These are phyloP conservation scores for Glycine latifolia DNA, from an alignment of 306 rosid genomes.

Conservation along the genomic window DNA sequence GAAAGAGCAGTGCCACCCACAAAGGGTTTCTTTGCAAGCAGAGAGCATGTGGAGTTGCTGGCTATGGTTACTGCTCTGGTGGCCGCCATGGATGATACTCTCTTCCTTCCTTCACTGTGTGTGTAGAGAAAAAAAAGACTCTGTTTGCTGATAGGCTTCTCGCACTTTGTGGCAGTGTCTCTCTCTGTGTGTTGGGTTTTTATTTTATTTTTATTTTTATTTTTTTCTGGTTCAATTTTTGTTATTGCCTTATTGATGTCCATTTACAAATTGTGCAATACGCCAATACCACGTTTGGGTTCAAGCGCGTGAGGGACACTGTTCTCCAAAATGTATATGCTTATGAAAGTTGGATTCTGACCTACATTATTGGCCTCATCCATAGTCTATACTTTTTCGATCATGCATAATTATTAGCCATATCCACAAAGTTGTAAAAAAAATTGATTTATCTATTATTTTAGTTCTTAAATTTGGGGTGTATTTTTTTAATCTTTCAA, in stretches of 20 bases:
- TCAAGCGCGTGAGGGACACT: constrained; percentile 4
- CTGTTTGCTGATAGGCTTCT: constrained; percentile 43
- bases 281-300: not conserved
- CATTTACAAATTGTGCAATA: not conserved
- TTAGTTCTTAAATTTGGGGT: not conserved
- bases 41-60: constrained; percentile 58
- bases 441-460: too few species aligned
- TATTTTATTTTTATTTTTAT: not conserved
- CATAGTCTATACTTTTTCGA: not conserved
- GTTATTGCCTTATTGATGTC: not conserved
- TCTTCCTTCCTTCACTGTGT: not conserved
- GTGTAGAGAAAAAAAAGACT: not conserved
- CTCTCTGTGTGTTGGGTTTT: not conserved
- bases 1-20: constrained; percentile 34
- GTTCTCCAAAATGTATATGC: not conserved
- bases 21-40: constrained; percentile 54
- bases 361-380: not conserved
- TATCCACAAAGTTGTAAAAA: too few species aligned
- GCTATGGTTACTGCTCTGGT: constrained; percentile 72
- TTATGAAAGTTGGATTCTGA: not conserved
- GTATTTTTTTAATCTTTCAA: too few species aligned
- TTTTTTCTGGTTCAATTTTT: not conserved
- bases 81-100: constrained; percentile 69
- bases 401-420: not conserved
- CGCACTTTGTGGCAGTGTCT: constrained; percentile 28